A percentile compares a stretch with the other conserved stretches of the same genome.
These are phyloP conservation scores for Pyronema domesticum DNA, from an alignment of 495 filamentous ascomycete species.

Conservation along the genomic window DNA sequence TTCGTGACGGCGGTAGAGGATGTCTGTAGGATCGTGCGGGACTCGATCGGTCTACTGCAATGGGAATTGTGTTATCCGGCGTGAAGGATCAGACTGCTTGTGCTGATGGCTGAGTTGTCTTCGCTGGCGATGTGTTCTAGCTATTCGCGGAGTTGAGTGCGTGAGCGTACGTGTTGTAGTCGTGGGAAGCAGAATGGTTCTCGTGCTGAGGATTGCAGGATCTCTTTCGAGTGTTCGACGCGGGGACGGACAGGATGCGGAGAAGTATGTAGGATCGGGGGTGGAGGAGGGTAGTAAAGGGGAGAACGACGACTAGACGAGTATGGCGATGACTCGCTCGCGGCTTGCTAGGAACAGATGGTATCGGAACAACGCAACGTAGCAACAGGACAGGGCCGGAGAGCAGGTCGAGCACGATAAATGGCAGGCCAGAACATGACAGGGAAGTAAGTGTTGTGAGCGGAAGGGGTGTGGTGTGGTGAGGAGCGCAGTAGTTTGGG, in stretches of 20 bases:
- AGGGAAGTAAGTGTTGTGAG: no score
- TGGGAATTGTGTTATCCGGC: slow-evolving; percentile 21
- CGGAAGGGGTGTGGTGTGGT: no score
- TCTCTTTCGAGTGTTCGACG: slow-evolving; percentile 15
- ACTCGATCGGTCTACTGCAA: slow-evolving; percentile 16
- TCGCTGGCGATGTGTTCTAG: neutral
- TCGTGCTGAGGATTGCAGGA: slow-evolving; percentile 25
- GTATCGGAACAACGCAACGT: slow-evolving; percentile 24
- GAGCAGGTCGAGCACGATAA: slow-evolving; percentile 15
- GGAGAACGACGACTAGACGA: slow-evolving; percentile 17
- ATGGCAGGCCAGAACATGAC: neutral
- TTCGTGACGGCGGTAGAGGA: neutral
- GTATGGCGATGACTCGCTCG: slow-evolving; percentile 6
- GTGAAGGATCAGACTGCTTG: slow-evolving; percentile 5
- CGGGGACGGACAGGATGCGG: slow-evolving; percentile 5
- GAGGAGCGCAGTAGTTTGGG: no score
- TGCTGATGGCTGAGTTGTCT: neutral
- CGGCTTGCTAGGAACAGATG: slow-evolving; percentile 14
- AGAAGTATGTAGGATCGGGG: slow-evolving; percentile 1
- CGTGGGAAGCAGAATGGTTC: slow-evolving; percentile 16
- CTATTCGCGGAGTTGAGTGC: neutral
- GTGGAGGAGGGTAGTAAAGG: slow-evolving; percentile 9
- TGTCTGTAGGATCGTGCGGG: neutral
- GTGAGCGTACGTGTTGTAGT: slow-evolving; percentile 3
- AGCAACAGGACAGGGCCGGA: slow-evolving; percentile 10